phyloP scores from a whole-genome alignment of 305 asterid species.

The Fraxinus velutina region DNA sequence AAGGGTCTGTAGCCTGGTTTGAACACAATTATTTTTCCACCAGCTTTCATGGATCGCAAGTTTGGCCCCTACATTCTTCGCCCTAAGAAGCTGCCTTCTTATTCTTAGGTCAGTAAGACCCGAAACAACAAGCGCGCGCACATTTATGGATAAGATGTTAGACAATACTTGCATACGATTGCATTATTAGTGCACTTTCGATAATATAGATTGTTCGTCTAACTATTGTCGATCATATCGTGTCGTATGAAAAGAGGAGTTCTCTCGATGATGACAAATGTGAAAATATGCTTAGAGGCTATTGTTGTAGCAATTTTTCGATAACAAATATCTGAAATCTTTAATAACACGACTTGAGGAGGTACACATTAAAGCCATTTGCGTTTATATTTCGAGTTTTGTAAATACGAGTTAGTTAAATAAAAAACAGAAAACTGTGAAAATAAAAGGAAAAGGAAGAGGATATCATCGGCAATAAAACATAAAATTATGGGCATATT shows the following conservation, averaged over 20 bases:
- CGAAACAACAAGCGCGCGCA: neutral
- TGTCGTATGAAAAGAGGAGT: too few relatives aligned
- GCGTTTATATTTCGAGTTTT: neutral
- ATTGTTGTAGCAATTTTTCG: neutral
- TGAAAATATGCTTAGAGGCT: neutral
- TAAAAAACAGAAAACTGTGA: neutral
- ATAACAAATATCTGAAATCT: too few relatives aligned
- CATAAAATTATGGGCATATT: neutral
- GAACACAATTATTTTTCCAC: neutral
- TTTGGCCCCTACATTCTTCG: neutral
- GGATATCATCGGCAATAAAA: neutral
- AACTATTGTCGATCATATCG: neutral
- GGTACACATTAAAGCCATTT: neutral
- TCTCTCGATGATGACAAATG: neutral
- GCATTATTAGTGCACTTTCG: neutral
- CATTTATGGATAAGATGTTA: neutral
- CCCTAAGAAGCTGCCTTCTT: neutral
- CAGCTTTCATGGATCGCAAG: neutral
- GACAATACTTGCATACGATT: neutral
- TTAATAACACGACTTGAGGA: neutral
- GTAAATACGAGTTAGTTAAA: neutral
- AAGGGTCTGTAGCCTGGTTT: neutral
- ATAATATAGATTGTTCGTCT: too few relatives aligned
- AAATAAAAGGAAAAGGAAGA: neutral
- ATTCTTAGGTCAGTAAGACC: neutral